Evolutionary conservation across 2,329 filamentous ascomycete species (phyloP).

Genomic region (Septoria petroselini): DNA sequence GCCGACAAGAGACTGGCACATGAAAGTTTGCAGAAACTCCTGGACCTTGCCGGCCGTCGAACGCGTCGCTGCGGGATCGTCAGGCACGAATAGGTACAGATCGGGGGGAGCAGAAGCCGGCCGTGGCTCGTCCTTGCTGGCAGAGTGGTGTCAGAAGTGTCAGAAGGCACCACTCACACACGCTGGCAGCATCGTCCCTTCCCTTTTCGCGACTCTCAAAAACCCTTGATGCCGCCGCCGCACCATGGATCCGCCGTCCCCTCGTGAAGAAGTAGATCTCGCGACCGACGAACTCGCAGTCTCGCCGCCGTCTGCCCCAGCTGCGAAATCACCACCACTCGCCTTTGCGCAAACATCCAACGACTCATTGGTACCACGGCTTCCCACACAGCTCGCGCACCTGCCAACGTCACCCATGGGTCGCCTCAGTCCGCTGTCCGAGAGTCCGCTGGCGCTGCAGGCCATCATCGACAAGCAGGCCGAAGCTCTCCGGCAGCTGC

Average conservation of each 20-base stretch:
- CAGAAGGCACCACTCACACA: too few species aligned
- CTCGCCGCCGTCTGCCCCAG: slow-evolving; percentile 7
- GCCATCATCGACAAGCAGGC: slow-evolving; percentile 38
- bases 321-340: slow-evolving; percentile 37
- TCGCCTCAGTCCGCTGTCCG: slow-evolving; percentile 21
- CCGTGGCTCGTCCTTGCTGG: too few species aligned
- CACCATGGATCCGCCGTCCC: slow-evolving; percentile 8
- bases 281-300: slow-evolving; percentile 6
- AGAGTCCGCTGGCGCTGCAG: slow-evolving; percentile 31
- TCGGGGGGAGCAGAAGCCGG: too few species aligned
- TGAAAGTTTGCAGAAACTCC: too few species aligned
- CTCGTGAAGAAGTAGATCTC: too few species aligned
- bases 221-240: background rate
- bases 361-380: slow-evolving; percentile 35
- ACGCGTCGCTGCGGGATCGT: too few species aligned
- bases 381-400: slow-evolving; percentile 11
- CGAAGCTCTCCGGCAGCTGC: slow-evolving; percentile 34
- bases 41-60: too few species aligned
- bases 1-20: too few species aligned
- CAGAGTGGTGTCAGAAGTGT: too few species aligned
- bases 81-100: too few species aligned
- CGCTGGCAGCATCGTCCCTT: too few species aligned
- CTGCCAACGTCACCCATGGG: slow-evolving; percentile 27
- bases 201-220: too few species aligned
- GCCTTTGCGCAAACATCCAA: slow-evolving; percentile 39